A percentile compares a stretch with the other conserved stretches of the same genome.
phyloP scores from a whole-genome alignment of 345 rosid species.

The Linum lewisii region DNA sequence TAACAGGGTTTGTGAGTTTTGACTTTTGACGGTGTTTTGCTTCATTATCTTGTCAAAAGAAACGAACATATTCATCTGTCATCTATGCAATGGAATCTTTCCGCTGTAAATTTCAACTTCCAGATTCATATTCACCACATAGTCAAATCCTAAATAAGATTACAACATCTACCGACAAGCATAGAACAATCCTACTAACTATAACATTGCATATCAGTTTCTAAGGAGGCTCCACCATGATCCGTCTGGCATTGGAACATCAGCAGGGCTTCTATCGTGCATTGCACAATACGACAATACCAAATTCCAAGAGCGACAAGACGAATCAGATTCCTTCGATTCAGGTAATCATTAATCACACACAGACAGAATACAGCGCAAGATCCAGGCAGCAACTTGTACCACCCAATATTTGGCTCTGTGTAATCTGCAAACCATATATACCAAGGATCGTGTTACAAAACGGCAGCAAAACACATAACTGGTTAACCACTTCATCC shows the following conservation, averaged over 20 bases:
- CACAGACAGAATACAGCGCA: background rate
- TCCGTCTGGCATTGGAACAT: background rate
- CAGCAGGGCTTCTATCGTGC: background rate
- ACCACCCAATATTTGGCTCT: background rate
- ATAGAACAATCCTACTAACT: background rate
- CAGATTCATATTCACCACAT: background rate
- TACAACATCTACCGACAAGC: background rate
- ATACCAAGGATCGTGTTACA: background rate
- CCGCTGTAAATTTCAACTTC: too few relatives aligned
- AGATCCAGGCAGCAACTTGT: background rate
- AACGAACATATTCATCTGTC: too few relatives aligned
- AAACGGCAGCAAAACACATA: background rate
- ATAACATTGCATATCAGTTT: background rate
- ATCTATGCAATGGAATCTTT: too few relatives aligned
- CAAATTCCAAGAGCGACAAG: background rate
- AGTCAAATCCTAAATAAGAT: background rate
- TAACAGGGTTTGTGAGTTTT: too few relatives aligned
- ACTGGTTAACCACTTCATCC: background rate
- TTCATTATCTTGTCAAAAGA: too few relatives aligned
- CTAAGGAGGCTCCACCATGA: background rate
- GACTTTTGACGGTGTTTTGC: too few relatives aligned
- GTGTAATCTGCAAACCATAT: background rate
- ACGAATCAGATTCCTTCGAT: background rate
- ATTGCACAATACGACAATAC: background rate
- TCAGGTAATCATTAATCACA: background rate